phyloP scores from a whole-genome alignment of 768 basidiomycete species.

The Suillus discolor region DNA sequence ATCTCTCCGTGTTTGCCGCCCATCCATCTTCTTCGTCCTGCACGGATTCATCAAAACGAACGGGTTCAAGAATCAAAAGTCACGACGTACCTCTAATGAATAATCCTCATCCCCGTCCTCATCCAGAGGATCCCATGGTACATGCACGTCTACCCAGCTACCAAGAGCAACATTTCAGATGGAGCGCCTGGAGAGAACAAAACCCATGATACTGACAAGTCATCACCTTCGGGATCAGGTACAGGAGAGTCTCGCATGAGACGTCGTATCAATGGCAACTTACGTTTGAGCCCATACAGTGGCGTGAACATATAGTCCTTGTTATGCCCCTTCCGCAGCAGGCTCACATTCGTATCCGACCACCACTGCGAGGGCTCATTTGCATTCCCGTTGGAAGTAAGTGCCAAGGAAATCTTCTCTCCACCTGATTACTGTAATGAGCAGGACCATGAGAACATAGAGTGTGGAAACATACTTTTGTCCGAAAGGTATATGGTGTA shows the following conservation, averaged over 20 bases:
- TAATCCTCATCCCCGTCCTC: conserved; percentile 20
- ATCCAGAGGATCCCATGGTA: conserved; percentile 22
- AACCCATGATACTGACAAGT: conserved; percentile 9
- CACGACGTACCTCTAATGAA: neutral
- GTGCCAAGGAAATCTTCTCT: conserved; percentile 15
- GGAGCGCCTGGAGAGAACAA: neutral
- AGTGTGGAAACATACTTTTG: conserved; percentile 9
- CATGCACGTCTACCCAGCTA: conserved; percentile 23
- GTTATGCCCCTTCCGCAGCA: conserved; percentile 6
- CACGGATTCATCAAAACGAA: neutral
- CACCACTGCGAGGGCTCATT: neutral
- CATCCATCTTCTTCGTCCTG: neutral
- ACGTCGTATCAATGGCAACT: neutral
- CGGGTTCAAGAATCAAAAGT: neutral
- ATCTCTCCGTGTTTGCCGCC: neutral
- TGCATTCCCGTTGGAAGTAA: conserved; percentile 3
- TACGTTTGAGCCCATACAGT: conserved; percentile 16
- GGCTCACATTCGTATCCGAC: conserved; percentile 2
- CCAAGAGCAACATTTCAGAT: neutral
- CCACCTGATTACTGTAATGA: conserved; percentile 9
- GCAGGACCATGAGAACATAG: neutral
- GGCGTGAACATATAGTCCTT: conserved; percentile 15
- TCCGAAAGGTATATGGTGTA: conserved; percentile 27
- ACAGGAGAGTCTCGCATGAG: conserved; percentile 12
- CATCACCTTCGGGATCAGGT: conserved; percentile 2